phyloP scores from a whole-genome alignment of 139 green algal species.

The Auxenochlorella protothecoides region DNA sequence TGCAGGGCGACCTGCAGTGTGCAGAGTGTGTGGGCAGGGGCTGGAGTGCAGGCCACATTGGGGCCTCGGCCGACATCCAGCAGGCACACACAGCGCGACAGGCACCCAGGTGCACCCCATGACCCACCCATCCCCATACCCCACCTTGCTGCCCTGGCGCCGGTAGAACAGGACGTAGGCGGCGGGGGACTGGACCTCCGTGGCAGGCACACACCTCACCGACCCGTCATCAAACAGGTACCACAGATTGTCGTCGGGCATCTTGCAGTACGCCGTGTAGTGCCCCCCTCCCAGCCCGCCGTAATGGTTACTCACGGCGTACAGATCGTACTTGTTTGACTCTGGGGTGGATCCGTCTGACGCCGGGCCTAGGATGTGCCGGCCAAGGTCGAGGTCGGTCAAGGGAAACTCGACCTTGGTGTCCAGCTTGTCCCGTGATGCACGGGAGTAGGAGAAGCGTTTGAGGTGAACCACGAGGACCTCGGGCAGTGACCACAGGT shows the following conservation, averaged over 20 bases:
- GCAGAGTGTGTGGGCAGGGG: no score
- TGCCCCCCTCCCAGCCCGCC: slow-evolving; percentile 85
- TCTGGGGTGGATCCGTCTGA: background rate
- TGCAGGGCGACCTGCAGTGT: no score
- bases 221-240: slow-evolving; percentile 81
- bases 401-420: slow-evolving; percentile 64
- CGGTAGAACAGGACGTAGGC: slow-evolving; percentile 95
- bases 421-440: slow-evolving; percentile 79
- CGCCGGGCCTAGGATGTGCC: background rate
- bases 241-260: slow-evolving; percentile 51
- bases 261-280: slow-evolving; percentile 82
- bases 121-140: no score
- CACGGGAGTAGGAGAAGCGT: slow-evolving; percentile 76
- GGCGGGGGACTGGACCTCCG: slow-evolving; percentile 32
- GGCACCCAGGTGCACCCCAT: no score
- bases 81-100: no score
- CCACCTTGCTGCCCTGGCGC: no score
- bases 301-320: slow-evolving; percentile 87
- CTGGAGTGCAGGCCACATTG: no score
- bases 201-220: slow-evolving; percentile 20
- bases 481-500: slow-evolving; percentile 81
- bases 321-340: slow-evolving; percentile 68
- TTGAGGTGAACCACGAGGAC: slow-evolving; percentile 95
- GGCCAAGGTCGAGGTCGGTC: slow-evolving; percentile 62
- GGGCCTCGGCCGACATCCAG: no score